Base-by-base conservation (phyloP, 75 land plant species). In the Pinus tabuliformis region DNA sequence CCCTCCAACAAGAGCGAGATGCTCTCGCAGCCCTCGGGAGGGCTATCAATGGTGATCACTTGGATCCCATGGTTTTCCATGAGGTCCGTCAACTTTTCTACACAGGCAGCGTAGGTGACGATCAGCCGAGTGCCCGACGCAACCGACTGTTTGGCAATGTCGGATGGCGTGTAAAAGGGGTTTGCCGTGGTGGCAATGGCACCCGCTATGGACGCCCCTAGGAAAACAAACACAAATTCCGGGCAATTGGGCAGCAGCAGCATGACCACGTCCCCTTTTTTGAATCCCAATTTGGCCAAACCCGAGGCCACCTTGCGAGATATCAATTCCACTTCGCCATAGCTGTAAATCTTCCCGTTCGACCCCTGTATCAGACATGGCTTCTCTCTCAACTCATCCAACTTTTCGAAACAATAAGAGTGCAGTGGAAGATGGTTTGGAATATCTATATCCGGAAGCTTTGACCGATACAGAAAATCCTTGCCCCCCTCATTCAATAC, bases 101-200 rank as follows among this genome's bases (percentile, higher is more conserved):
- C 58, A 79, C 88, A 86, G 11, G 54, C 37, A 18, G 76, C 79
- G 33, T 71, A 82, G 56, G 91, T 81, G 83, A 88, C 89, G 30
- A 87, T 90, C 56, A 93, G 62, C 6, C 78, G 75, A 16, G 95
- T 89, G 0, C 77, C 72, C 24, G 96, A 87, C 54, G 92, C 95
- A 37, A 75, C 75, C 75, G 83, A 81, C 76, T 97, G 99, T 70
- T 89, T 92, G 66, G 83, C 78, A 82, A 97, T 91, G 73, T 97
- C 99, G 5, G 57, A 33, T 3, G 91, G 64, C 13, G 95, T 95
- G 89, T 95, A 95, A 83, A 97, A 86, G 14, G 93, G 99, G 66
- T 97, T 97, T 70, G 93, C 89, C 75, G 99, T 95, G 82, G 98
- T 97, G 81, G 85, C 76, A 72, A 95, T 74, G 86, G 90, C 93